Evolutionary conservation across 495 filamentous ascomycete species (phyloP).

Genomic region (Letharia lupina): DNA sequence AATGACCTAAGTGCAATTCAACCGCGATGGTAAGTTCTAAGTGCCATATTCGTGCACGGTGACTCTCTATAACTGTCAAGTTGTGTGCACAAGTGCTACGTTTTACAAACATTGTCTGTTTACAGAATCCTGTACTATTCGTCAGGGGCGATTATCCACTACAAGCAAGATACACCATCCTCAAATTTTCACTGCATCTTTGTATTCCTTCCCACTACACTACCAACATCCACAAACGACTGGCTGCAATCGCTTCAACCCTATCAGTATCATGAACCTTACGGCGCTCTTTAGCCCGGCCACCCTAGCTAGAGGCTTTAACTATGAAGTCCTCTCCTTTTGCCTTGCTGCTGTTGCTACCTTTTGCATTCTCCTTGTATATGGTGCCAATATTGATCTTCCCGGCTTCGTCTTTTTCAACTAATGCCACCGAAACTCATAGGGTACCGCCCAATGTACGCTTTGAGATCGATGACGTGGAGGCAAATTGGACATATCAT

Average conservation of each 20-base stretch:
- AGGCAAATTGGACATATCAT: constrained; percentile 46
- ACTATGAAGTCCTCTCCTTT: not conserved
- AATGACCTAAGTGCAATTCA: constrained; percentile 56
- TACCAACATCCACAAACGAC: not conserved
- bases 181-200: not conserved
- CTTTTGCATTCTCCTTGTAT: not conserved
- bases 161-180: not conserved
- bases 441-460: constrained; percentile 55
- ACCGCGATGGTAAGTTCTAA: constrained; percentile 38
- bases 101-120: not conserved
- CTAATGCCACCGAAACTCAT: constrained; percentile 1
- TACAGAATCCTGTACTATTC: not conserved
- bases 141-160: not conserved
- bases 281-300: not conserved
- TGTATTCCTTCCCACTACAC: not conserved
- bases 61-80: not conserved
- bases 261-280: not conserved
- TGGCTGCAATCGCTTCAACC: not conserved
- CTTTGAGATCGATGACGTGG: constrained; percentile 56
- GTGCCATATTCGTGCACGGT: not conserved
- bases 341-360: not conserved
- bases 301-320: not conserved
- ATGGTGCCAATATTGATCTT: constrained; percentile 32
- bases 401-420: constrained; percentile 1
- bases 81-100: not conserved